These are phyloP conservation scores for Crotalaria pallida DNA, from an alignment of 306 rosid genomes.

Conservation along the genomic window DNA sequence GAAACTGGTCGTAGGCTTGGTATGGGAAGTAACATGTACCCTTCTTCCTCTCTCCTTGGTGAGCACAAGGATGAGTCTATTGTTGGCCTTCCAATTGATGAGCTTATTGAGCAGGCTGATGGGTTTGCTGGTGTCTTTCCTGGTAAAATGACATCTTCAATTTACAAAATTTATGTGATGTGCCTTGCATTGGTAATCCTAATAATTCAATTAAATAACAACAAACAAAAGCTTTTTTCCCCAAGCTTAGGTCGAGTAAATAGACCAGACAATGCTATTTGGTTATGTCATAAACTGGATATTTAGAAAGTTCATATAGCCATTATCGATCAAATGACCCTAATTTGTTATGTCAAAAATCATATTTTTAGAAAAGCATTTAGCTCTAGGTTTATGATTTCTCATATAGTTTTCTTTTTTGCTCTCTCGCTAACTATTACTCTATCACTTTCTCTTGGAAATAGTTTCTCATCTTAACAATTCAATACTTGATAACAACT, in stretches of 20 bases:
- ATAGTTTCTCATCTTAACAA: background rate
- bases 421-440: too few relatives aligned
- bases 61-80: constrained; percentile 43
- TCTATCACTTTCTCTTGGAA: too few relatives aligned
- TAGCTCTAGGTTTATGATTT: too few relatives aligned
- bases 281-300: too few relatives aligned
- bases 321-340: too few relatives aligned
- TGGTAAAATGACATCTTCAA: constrained; percentile 28
- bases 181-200: background rate
- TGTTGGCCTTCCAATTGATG: constrained; percentile 55
- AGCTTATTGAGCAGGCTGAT: constrained; percentile 74
- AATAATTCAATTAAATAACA: background rate
- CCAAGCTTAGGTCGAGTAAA: too few relatives aligned
- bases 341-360: too few relatives aligned
- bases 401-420: too few relatives aligned
- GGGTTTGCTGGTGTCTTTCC: constrained; percentile 92
- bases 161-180: background rate
- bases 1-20: constrained; percentile 87
- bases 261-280: too few relatives aligned
- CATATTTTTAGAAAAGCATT: too few relatives aligned
- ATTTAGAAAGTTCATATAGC: too few relatives aligned
- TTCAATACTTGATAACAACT: background rate
- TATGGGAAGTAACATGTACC: constrained; percentile 90
- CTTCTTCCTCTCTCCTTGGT: constrained; percentile 79
- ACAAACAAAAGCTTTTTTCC: too few relatives aligned